Evolutionary conservation across 345 rosid genomes (phyloP).

Genomic region (Aquilaria yunnanensis): DNA sequence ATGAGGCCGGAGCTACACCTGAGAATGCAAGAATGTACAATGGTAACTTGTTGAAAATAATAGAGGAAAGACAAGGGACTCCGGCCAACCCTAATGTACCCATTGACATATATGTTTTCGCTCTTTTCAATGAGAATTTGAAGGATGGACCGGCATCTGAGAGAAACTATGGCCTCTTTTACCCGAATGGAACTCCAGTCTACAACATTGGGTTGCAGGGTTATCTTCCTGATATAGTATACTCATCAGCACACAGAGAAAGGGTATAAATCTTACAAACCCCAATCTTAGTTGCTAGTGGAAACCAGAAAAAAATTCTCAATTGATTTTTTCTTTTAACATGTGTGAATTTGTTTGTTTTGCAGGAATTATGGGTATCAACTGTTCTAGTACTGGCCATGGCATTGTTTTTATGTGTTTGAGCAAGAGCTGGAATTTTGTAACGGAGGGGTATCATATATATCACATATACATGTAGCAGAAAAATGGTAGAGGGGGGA

Average conservation of each 20-base stretch:
- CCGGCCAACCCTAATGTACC: conserved; percentile 79
- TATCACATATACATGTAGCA: too few species aligned
- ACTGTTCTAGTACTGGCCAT: conserved; percentile 20
- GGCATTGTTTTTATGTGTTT: conserved; percentile 14
- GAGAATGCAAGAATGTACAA: conserved; percentile 77
- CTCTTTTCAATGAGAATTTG: conserved; percentile 83
- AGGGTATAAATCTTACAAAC: conserved; percentile 28
- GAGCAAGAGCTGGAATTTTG: background rate
- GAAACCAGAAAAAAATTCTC: too few species aligned
- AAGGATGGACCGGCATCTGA: conserved; percentile 88
- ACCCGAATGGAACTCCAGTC: conserved; percentile 82
- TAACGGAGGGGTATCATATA: background rate
- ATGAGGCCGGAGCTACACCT: conserved; percentile 68
- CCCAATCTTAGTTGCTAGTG: background rate
- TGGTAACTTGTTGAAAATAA: conserved; percentile 48
- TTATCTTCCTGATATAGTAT: conserved; percentile 49
- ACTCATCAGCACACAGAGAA: conserved; percentile 30
- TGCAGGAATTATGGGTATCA: conserved; percentile 3
- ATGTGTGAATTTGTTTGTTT: background rate
- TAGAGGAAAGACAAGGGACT: conserved; percentile 54
- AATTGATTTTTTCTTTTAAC: too few species aligned
- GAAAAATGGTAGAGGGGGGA: background rate
- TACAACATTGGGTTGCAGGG: conserved; percentile 65
- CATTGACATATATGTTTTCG: conserved; percentile 64
- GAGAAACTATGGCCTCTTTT: conserved; percentile 82